phyloP scores from a whole-genome alignment of 306 rosid species.

The Cicer chorassanicum region DNA sequence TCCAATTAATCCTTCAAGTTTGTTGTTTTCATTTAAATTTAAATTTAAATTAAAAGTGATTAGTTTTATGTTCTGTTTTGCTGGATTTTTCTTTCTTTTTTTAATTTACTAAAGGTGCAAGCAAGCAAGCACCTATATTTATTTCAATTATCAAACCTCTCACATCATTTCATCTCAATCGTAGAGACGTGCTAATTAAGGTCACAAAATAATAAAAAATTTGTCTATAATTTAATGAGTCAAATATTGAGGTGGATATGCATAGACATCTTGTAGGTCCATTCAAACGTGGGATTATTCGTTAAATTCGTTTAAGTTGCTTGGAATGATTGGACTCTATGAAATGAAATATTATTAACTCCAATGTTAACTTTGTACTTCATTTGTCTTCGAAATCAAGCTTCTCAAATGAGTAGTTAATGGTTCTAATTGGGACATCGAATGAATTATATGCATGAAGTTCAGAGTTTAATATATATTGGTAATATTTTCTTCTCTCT shows the following conservation, averaged over 20 bases:
- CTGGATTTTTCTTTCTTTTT: constrained; percentile 16
- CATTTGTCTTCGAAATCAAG: too few relatives aligned
- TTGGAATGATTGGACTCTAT: too few relatives aligned
- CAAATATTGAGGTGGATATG: background rate
- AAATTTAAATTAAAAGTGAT: background rate
- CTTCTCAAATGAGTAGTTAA: too few relatives aligned
- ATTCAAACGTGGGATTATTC: background rate
- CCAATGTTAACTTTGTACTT: too few relatives aligned
- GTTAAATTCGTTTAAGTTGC: background rate
- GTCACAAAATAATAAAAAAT: constrained; percentile 6
- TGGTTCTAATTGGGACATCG: too few relatives aligned
- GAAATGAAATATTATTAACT: too few relatives aligned
- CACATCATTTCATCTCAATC: constrained; percentile 12
- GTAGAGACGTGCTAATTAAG: constrained; percentile 29
- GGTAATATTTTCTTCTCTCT: too few relatives aligned
- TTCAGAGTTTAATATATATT: too few relatives aligned
- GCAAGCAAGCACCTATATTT: background rate
- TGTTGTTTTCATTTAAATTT: constrained; percentile 18
- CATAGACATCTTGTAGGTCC: background rate
- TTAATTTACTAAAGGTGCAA: background rate
- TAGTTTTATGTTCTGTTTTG: constrained; percentile 26
- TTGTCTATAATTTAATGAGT: background rate
- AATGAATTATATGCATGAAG: too few relatives aligned
- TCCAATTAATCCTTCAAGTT: background rate
- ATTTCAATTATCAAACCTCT: background rate